Conservation (phyloP, 2,329 filamentous ascomycete species). For the Geoglossum cookeanum region DNA sequence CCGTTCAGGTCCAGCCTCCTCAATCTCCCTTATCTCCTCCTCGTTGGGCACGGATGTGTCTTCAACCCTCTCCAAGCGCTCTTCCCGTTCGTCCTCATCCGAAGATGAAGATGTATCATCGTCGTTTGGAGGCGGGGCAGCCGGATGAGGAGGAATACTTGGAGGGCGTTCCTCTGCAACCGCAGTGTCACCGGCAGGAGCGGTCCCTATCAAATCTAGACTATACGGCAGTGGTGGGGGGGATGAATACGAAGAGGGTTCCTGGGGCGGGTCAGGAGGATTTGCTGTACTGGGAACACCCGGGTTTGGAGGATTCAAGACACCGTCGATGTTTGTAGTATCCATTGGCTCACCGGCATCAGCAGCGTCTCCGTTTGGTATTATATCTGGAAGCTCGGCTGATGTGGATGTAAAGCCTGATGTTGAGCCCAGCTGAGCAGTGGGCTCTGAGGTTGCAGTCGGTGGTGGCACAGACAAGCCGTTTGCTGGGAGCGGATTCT, state of each 20-base stretch:
- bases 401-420: neutral
- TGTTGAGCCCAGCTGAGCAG: neutral
- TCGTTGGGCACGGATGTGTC: constrained; percentile 36
- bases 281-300: neutral
- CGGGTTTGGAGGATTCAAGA: neutral
- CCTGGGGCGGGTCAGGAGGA: neutral
- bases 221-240: neutral
- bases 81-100: constrained; percentile 11
- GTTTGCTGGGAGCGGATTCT: neutral
- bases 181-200: neutral
- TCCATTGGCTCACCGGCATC: constrained; percentile 2
- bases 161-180: neutral
- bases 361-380: constrained; percentile 1
- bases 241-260: neutral
- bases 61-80: constrained; percentile 26
- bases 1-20: constrained; percentile 26
- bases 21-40: constrained; percentile 38
- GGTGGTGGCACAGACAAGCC: neutral
- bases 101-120: constrained; percentile 2
- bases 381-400: neutral
- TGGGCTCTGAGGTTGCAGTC: neutral
- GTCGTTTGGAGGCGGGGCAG: neutral
- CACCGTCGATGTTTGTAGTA: neutral
- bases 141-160: neutral
- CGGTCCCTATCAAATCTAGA: neutral